Base-by-base conservation (phyloP, 139 green algal species). In the Edaphochlamys debaryana region DNA sequence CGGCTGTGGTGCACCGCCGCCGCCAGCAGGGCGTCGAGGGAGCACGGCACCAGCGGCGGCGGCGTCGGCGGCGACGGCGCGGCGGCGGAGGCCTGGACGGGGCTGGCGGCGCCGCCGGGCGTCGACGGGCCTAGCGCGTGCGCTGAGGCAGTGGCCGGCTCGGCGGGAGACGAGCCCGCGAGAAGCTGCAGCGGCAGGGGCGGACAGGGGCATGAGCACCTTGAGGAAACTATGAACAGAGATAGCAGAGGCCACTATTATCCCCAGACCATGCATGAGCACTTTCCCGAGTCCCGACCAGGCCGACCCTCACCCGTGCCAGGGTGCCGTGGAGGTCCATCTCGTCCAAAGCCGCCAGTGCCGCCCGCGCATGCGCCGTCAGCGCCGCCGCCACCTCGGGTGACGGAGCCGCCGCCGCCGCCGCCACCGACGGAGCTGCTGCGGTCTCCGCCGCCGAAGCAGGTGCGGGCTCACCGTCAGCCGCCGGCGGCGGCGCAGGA, bases 311-410 rank as follows among this genome's bases (percentile, higher is more conserved):
- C 34, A 82, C 62, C 63, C 27, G 42, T 22, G 63, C 42, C 19
- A 82, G 38, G 29, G 62, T 66, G 22, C 76, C 76, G 32, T 64
- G 32, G 62, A 74, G 7, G 34, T 82, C 45, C 45, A 54, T 62
- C 76, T 82, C 76, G 63, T 82, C 76, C 62, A 82, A 19, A 2
- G 32, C 41, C 32, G n/a, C 42, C 62, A 82, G 42, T 4, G 67
- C 36, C 17, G 45, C 38, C 19, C 76, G 62, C 1, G 76, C 76
- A 4, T 67, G 42, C 17, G 32, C 76, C n/a, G 63, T 60, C 41
- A 82, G 62, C 6, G 63, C 13, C 30, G 38, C 27, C 13, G 32
- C 36, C 54, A 34, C 0, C 60, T 8, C 29, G 75, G 56, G 37
- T 41, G 62, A 23, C n/a, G 41, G 29, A 4, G n/a, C 34, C 22